phyloP scores from a whole-genome alignment of 73 alveolate species.

The Paramecium biaurelia region DNA sequence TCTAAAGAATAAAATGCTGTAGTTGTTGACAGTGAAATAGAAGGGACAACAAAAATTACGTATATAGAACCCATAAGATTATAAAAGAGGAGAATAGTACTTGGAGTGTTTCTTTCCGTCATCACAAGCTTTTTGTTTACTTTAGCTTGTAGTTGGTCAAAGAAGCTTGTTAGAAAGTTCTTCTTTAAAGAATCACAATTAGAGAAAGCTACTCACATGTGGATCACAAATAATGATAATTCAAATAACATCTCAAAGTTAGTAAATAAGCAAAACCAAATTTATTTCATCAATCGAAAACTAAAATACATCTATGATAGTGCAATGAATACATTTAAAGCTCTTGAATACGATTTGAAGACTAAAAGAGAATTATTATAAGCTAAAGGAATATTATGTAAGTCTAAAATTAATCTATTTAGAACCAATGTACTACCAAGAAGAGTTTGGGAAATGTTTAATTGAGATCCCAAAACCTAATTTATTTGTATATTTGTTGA shows the following conservation, averaged over 20 bases:
- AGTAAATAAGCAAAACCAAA: background rate
- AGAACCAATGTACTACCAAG: background rate
- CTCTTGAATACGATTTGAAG: background rate
- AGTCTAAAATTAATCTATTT: background rate
- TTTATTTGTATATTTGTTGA: constrained; percentile 15
- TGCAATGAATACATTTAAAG: constrained; percentile 11
- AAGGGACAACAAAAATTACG: background rate
- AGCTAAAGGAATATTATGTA: background rate
- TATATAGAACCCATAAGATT: background rate
- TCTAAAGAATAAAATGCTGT: background rate
- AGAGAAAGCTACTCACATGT: background rate
- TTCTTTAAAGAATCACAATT: background rate
- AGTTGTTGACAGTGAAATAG: background rate
- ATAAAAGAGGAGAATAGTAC: background rate
- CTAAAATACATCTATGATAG: background rate
- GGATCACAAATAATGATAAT: background rate
- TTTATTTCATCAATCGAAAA: background rate
- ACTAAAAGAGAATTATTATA: background rate
- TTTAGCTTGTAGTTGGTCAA: constrained; percentile 31
- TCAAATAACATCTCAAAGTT: background rate
- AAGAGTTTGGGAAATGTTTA: constrained; percentile 45
- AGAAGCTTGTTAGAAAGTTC: background rate
- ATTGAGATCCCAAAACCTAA: constrained; percentile 51
- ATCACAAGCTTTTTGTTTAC: background rate
- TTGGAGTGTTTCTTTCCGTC: background rate